phyloP scores from a whole-genome alignment of 768 basidiomycete genomes.

The Pulveroboletus sp. region DNA sequence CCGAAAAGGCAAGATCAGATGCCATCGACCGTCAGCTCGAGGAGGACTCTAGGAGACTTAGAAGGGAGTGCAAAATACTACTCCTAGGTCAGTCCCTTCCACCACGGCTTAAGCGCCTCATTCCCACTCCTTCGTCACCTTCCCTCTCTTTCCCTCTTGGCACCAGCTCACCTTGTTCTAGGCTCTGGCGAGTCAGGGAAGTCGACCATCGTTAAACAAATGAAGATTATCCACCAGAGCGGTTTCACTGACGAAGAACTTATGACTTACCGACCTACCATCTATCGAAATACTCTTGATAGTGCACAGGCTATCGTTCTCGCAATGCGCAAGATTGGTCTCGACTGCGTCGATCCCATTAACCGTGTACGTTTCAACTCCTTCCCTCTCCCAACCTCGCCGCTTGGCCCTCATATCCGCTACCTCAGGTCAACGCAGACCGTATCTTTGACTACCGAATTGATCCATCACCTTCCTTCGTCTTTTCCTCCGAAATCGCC shows the following conservation, averaged over 20 bases:
- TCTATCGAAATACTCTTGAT: conserved; percentile 86
- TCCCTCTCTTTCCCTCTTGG: background rate
- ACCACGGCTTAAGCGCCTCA: conserved; percentile 8
- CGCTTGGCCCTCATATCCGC: conserved; percentile 9
- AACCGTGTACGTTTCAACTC: conserved; percentile 44
- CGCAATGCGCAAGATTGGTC: conserved; percentile 81
- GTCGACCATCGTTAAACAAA: conserved; percentile 95
- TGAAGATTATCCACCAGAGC: conserved; percentile 97
- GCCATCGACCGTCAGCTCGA: conserved; percentile 80
- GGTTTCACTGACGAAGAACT: conserved; percentile 82
- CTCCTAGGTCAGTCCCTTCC: conserved; percentile 63
- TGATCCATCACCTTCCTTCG: conserved; percentile 38
- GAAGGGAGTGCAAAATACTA: conserved; percentile 89
- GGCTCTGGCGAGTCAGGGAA: conserved; percentile 96
- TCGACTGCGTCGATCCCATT: conserved; percentile 63
- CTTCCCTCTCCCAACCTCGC: rapidly evolving
- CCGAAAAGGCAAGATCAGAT: conserved; percentile 59
- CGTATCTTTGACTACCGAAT: conserved; percentile 55
- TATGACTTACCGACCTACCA: conserved; percentile 65
- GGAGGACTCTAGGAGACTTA: conserved; percentile 77
- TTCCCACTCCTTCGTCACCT: background rate
- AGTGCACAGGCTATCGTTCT: conserved; percentile 81
- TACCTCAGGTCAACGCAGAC: conserved; percentile 44
- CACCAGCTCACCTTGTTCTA: conserved; percentile 27
- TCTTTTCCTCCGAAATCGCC: conserved; percentile 61